Evolutionary conservation across 2,329 filamentous ascomycete genomes (phyloP).

Genomic region (Fusarium praegraminearum): DNA sequence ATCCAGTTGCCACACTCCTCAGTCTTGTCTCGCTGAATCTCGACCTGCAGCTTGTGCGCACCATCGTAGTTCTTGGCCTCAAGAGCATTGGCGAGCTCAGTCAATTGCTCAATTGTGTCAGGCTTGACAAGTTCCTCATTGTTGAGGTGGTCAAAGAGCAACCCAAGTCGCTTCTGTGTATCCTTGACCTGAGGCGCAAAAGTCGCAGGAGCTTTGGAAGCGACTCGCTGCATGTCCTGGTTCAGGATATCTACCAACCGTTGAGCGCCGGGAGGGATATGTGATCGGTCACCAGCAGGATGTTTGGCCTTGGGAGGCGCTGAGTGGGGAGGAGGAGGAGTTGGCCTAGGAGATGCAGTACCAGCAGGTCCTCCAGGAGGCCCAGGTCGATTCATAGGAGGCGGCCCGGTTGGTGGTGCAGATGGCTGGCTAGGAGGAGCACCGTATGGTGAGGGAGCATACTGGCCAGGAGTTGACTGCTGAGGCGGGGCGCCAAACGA

Average conservation of each 20-base stretch:
- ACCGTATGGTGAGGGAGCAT: constrained; percentile 68
- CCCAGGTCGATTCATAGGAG: constrained; percentile 51
- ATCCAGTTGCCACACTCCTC: constrained; percentile 90
- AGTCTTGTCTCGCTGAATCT: constrained; percentile 80
- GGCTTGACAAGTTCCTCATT: constrained; percentile 90
- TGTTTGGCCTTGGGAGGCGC: constrained; percentile 71
- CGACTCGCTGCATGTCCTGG: constrained; percentile 89
- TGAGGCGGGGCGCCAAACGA: constrained; percentile 60
- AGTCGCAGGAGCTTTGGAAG: constrained; percentile 83
- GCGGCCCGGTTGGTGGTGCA: constrained; percentile 55
- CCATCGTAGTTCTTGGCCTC: constrained; percentile 76
- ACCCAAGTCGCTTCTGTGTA: constrained; percentile 89
- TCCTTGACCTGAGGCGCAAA: constrained; percentile 93
- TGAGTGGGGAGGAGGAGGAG: constrained; percentile 62
- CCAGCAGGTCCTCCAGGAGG: constrained; percentile 52
- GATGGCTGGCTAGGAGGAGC: constrained; percentile 53
- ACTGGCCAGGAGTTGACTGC: constrained; percentile 64
- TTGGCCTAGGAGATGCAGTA: constrained; percentile 47
- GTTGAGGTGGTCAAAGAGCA: constrained; percentile 97
- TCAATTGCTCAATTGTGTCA: constrained; percentile 77
- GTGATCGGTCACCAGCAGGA: constrained; percentile 87
- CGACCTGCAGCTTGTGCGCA: constrained; percentile 76
- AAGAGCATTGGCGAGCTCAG: constrained; percentile 73
- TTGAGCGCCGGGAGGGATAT: constrained; percentile 83
- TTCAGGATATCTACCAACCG: constrained; percentile 84